These are phyloP conservation scores for Zopfia rhizophila DNA, from an alignment of 2,329 filamentous ascomycete genomes.

Conservation along the genomic window DNA sequence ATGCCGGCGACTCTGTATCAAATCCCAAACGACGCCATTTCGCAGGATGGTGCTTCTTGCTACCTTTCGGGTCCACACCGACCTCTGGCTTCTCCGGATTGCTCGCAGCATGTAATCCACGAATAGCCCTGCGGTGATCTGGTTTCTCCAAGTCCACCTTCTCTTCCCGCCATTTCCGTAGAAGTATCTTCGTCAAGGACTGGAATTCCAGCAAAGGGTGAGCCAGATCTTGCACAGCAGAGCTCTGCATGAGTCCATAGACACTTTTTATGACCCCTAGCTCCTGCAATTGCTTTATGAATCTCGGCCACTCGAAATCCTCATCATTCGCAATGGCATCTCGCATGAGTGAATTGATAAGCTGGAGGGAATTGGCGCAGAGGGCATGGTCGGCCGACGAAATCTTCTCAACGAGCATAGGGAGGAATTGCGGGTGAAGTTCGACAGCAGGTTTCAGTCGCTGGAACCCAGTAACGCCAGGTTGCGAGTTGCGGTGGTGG, in stretches of 20 bases:
- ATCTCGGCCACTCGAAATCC: slow-evolving; percentile 90
- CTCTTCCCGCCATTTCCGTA: slow-evolving; percentile 89
- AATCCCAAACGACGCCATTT: slow-evolving; percentile 96
- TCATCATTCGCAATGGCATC: slow-evolving; percentile 84
- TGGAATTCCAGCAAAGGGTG: slow-evolving; percentile 94
- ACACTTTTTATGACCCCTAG: slow-evolving; percentile 92
- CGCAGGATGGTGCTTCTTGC: slow-evolving; percentile 80
- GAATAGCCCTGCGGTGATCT: slow-evolving; percentile 88
- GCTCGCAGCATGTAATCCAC: slow-evolving; percentile 85
- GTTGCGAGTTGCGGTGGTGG: slow-evolving; percentile 64
- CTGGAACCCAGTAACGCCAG: slow-evolving; percentile 83
- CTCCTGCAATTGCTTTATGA: slow-evolving; percentile 93
- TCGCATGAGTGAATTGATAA: slow-evolving; percentile 94
- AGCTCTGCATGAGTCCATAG: slow-evolving; percentile 91
- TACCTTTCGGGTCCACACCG: slow-evolving; percentile 58
- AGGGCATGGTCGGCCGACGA: slow-evolving; percentile 94
- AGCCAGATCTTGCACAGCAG: slow-evolving; percentile 87
- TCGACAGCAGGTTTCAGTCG: slow-evolving; percentile 92
- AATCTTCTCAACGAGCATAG: slow-evolving; percentile 90
- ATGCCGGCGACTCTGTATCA: slow-evolving; percentile 84
- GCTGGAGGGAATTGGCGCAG: slow-evolving; percentile 92
- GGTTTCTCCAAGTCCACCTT: slow-evolving; percentile 84
- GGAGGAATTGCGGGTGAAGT: slow-evolving; percentile 91
- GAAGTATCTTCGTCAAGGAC: slow-evolving; percentile 84
- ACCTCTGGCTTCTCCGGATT: slow-evolving; percentile 68